A percentile compares a stretch with the other conserved stretches of the same genome.
Conservation (phyloP, 495 filamentous ascomycete genomes). For the Neurospora africana region DNA sequence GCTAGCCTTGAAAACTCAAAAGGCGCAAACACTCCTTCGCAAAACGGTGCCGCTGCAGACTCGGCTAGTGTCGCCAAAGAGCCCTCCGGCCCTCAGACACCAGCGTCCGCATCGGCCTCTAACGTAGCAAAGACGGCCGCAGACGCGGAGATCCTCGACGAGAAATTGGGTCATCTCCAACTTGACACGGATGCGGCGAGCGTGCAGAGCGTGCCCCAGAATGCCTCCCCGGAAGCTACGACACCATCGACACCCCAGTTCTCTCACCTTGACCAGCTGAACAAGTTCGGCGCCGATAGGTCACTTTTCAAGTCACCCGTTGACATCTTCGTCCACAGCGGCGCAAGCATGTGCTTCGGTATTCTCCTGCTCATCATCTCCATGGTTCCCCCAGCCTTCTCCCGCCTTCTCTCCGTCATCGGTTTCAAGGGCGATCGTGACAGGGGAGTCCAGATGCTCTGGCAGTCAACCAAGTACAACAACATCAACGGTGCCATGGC, state of each 20-base stretch:
- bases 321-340: conserved; percentile 82
- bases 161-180: conserved; percentile 13
- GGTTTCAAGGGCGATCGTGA: conserved; percentile 89
- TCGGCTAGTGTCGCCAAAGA: conserved; percentile 23
- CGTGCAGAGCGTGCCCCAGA: background rate
- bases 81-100: conserved; percentile 19
- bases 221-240: background rate
- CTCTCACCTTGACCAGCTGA: conserved; percentile 8
- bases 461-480: conserved; percentile 78
- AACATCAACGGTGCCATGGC: conserved; percentile 91
- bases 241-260: background rate
- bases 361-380: conserved; percentile 75
- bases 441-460: conserved; percentile 72
- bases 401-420: conserved; percentile 71
- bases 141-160: conserved; percentile 3
- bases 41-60: conserved; percentile 16
- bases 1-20: conserved; percentile 11
- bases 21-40: conserved; percentile 3
- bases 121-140: background rate
- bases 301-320: conserved; percentile 55
- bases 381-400: conserved; percentile 84
- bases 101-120: conserved; percentile 13
- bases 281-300: conserved; percentile 22
- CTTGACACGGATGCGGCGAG: background rate
- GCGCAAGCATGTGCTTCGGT: conserved; percentile 80